Percentiles rank a stretch among this genome's conserved stretches.
phyloP scores from a whole-genome alignment of 257 asterid genomes.

The Buddleja alternifolia region DNA sequence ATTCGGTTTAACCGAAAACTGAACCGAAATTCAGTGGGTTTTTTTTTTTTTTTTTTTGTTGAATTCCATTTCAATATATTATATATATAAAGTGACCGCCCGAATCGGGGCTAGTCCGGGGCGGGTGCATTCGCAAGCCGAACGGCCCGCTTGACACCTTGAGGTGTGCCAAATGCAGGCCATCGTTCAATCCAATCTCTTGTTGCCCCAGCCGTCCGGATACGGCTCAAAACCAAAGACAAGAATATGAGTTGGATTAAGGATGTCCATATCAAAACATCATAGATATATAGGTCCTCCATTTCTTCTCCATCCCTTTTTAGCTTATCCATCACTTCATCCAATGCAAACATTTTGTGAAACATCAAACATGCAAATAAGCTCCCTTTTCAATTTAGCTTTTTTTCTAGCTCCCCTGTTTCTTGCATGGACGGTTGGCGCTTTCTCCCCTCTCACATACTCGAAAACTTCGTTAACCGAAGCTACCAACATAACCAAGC shows the following conservation, averaged over 20 bases:
- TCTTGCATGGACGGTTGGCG: neutral
- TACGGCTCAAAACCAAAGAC: neutral
- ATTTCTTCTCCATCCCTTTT: neutral
- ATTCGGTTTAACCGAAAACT: too few species aligned
- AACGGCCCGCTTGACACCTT: too few species aligned
- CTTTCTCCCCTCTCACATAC: neutral
- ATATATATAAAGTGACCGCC: too few species aligned
- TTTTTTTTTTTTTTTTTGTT: too few species aligned
- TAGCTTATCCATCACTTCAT: neutral
- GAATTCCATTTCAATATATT: too few species aligned
- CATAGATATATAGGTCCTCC: neutral
- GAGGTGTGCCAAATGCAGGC: constrained; percentile 33
- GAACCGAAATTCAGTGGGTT: too few species aligned
- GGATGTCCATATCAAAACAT: neutral
- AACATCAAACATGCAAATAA: constrained; percentile 17
- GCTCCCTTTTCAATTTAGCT: neutral
- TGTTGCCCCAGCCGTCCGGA: neutral
- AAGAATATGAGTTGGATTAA: neutral
- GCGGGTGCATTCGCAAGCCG: too few species aligned
- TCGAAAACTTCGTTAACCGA: constrained; percentile 20
- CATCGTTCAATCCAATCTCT: constrained; percentile 5
- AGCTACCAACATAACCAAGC: constrained; percentile 1
- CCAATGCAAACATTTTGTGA: neutral
- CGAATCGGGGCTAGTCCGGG: too few species aligned
- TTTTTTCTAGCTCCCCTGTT: neutral